Conservation (phyloP, 225 moss, liverwort and hornwort species). For the Neckera pumila region DNA sequence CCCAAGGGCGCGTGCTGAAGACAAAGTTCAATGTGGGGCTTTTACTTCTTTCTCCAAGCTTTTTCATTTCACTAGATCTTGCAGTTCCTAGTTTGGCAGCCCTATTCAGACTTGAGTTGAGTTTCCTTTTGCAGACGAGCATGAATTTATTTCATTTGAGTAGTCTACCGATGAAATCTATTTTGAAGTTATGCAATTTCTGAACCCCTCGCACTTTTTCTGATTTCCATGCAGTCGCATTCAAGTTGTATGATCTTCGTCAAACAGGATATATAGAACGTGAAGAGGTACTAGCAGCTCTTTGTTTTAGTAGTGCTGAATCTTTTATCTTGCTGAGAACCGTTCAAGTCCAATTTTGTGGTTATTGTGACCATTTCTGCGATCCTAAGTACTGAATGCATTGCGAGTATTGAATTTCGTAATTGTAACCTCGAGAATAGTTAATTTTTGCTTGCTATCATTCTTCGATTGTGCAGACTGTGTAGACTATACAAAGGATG, state of each 20-base stretch:
- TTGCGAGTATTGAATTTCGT: neutral
- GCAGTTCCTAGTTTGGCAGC: neutral
- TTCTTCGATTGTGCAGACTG: neutral
- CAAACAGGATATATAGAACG: slow-evolving; percentile 48
- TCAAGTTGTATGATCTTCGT: slow-evolving; percentile 31
- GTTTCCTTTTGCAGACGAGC: neutral
- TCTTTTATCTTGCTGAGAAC: neutral
- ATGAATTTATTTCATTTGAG: neutral
- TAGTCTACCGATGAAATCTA: neutral
- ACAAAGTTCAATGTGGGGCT: slow-evolving; percentile 24
- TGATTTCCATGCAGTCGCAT: slow-evolving; percentile 24
- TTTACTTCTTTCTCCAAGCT: neutral
- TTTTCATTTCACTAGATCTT: neutral
- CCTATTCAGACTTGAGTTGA: neutral
- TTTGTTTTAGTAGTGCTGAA: neutral
- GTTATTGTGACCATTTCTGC: neutral
- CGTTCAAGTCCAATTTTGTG: neutral
- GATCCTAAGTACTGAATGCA: neutral
- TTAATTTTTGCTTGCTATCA: neutral
- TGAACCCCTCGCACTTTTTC: neutral
- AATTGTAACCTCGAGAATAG: neutral
- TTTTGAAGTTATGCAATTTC: neutral
- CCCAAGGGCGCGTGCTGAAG: slow-evolving; percentile 15
- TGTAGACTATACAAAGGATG: neutral
- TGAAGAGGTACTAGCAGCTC: slow-evolving; percentile 21